A percentile compares a stretch with the other conserved stretches of the same genome.
Conservation (phyloP, 768 basidiomycete species). For the Stropharia rugosoannulata region DNA sequence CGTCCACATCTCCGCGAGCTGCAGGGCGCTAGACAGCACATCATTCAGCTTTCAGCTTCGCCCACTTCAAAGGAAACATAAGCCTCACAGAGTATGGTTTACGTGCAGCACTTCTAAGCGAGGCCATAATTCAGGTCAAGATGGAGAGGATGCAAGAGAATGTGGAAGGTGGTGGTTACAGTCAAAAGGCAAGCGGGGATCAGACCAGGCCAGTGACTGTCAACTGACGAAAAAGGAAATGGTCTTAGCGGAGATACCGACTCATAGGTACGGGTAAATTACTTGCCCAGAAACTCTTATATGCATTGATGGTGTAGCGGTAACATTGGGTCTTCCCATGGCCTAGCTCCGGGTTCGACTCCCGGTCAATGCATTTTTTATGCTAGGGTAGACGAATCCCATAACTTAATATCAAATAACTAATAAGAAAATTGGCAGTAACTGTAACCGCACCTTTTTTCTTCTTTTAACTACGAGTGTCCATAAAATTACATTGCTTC, state of each 20-base stretch:
- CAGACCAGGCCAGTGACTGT: neutral
- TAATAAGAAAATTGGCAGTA: no score
- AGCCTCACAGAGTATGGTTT: conserved; percentile 29
- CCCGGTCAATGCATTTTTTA: conserved; percentile 45
- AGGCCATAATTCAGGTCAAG: conserved; percentile 18
- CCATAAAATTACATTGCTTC: no score
- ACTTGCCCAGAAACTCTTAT: no score
- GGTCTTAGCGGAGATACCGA: conserved; percentile 2
- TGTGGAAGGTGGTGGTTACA: conserved; percentile 7
- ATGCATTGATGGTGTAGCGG: conserved; percentile 72
- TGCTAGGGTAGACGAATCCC: no score
- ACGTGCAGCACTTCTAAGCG: conserved; percentile 20
- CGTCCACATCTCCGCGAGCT: conserved; percentile 48
- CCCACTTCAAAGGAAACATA: neutral
- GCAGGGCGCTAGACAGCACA: conserved; percentile 48
- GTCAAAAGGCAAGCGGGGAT: neutral
- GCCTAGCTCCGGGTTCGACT: conserved; percentile 57
- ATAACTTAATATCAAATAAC: no score
- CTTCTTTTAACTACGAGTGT: no score
- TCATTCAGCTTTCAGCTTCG: neutral
- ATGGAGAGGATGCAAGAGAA: conserved; percentile 11
- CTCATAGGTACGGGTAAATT: no score
- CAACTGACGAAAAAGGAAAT: neutral
- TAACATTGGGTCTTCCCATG: conserved; percentile 88
- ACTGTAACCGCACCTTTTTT: no score